Percentiles rank a stretch among this genome's conserved stretches.
These are phyloP conservation scores for Clarkia xantiana DNA, from an alignment of 345 rosid genomes.

Conservation along the genomic window DNA sequence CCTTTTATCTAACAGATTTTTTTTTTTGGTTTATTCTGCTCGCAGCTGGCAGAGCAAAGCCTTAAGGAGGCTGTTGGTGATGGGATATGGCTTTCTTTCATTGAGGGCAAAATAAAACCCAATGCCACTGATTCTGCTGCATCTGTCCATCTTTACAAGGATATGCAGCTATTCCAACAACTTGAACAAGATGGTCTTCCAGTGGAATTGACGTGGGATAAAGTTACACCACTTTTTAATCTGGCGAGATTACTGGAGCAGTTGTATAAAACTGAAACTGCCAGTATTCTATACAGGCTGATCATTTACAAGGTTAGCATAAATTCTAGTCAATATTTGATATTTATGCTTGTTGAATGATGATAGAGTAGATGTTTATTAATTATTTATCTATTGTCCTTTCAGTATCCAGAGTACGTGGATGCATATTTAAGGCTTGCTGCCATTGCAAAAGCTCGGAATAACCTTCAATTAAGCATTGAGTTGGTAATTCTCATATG, in stretches of 20 bases:
- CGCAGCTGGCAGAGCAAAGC: conserved; percentile 56
- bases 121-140: conserved; percentile 34
- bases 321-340: neutral
- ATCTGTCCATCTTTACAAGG: conserved; percentile 47
- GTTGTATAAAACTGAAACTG: conserved; percentile 51
- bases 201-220: conserved; percentile 76
- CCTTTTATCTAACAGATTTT: neutral
- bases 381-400: conserved; percentile 9
- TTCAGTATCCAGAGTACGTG: conserved; percentile 77
- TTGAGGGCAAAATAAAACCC: conserved; percentile 38
- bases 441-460: conserved; percentile 74
- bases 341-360: neutral
- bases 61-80: conserved; percentile 88
- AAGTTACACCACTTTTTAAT: conserved; percentile 80
- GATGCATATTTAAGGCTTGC: conserved; percentile 97
- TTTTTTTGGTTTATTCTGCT: conserved; percentile 6
- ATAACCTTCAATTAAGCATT: conserved; percentile 81
- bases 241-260: conserved; percentile 89
- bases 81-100: conserved; percentile 71
- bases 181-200: conserved; percentile 49
- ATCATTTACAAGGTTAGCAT: conserved; percentile 69
- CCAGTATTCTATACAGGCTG: conserved; percentile 60
- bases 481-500: conserved; percentile 52
- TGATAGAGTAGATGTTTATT: too few species aligned
- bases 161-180: conserved; percentile 48